These are phyloP conservation scores for Trypanosoma conorhini DNA, from an alignment of 208 protist genomes.

Conservation along the genomic window DNA sequence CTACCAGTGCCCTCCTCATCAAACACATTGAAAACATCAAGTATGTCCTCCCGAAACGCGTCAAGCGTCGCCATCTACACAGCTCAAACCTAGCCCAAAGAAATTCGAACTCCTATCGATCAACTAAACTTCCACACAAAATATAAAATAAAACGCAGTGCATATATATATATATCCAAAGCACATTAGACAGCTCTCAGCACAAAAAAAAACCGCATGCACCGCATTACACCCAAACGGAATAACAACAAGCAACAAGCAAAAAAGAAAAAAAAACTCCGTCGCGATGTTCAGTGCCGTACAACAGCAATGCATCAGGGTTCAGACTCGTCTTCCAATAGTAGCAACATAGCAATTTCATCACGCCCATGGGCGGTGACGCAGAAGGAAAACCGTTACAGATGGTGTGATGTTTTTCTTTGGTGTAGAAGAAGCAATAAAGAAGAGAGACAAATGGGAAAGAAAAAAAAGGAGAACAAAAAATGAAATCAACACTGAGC, in stretches of 20 bases:
- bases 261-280: neutral
- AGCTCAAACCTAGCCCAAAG: neutral
- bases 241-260: neutral
- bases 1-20: slow-evolving; percentile 77
- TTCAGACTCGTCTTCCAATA: slow-evolving; percentile 40
- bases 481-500: too few relatives aligned
- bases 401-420: too few relatives aligned
- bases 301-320: slow-evolving; percentile 26
- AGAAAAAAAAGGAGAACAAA: too few relatives aligned
- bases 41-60: slow-evolving; percentile 67
- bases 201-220: neutral
- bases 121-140: neutral
- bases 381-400: neutral
- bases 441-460: too few relatives aligned
- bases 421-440: too few relatives aligned
- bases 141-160: neutral
- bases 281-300: neutral
- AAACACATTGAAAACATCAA: slow-evolving; percentile 82
- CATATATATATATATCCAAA: neutral
- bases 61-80: slow-evolving; percentile 35
- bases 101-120: neutral
- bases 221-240: too few relatives aligned
- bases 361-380: neutral
- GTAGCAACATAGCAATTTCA: slow-evolving; percentile 25
- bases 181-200: too few relatives aligned